phyloP scores from a whole-genome alignment of 1,284 basidiomycete genomes.

The Sphagnurus paluster region DNA sequence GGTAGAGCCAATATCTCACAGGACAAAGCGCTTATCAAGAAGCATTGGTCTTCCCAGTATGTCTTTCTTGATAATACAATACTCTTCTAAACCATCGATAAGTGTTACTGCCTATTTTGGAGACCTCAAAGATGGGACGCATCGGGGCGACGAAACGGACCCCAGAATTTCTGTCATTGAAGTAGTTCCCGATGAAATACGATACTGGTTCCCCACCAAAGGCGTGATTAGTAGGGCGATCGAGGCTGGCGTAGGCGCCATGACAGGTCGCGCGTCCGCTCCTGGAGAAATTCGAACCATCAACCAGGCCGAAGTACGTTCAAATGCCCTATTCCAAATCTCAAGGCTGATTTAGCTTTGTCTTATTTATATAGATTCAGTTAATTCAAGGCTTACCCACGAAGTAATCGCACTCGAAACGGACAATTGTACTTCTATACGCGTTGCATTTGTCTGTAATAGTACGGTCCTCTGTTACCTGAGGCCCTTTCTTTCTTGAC shows the following conservation, averaged over 20 bases:
- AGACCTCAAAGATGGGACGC: constrained; percentile 83
- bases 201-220: constrained; percentile 66
- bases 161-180: constrained; percentile 83
- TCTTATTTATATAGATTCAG: constrained; percentile 25
- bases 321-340: background rate
- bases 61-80: constrained; percentile 24
- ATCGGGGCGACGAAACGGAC: constrained; percentile 80
- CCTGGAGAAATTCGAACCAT: constrained; percentile 70
- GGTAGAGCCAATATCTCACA: constrained; percentile 71
- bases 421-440: constrained; percentile 1
- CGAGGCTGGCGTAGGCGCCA: constrained; percentile 54
- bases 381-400: constrained; percentile 40
- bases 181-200: constrained; percentile 79
- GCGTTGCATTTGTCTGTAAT: background rate
- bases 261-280: constrained; percentile 56
- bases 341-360: background rate
- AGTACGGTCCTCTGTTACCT: background rate
- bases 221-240: constrained; percentile 47
- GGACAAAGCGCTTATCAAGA: constrained; percentile 66
- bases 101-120: constrained; percentile 83
- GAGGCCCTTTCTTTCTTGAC: too few species aligned
- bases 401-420: constrained; percentile 26
- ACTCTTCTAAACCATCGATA: background rate
- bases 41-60: constrained; percentile 66
- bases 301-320: constrained; percentile 53